These are phyloP conservation scores for Penicillium thymicola DNA, from an alignment of 2,329 filamentous ascomycete species.

Conservation along the genomic window DNA sequence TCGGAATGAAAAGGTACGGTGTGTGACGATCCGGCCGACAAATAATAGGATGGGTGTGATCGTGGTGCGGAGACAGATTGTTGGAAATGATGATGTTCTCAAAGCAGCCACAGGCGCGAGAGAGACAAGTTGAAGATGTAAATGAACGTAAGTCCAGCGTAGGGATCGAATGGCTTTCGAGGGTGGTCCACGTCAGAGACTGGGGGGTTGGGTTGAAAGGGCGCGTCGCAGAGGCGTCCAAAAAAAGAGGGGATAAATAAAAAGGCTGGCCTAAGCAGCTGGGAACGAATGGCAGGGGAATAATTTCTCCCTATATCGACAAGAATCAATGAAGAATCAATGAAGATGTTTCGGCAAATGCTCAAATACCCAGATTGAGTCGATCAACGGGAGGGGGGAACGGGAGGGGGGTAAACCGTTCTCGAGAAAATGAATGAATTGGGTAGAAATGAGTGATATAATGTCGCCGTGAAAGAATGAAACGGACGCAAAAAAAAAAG, in stretches of 20 bases:
- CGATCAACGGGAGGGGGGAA: conserved; percentile 24
- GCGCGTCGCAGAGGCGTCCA: conserved; percentile 38
- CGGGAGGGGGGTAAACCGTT: conserved; percentile 22
- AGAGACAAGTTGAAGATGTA: conserved; percentile 18
- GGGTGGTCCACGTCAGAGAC: conserved; percentile 25
- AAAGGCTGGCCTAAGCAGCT: conserved; percentile 41
- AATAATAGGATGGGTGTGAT: conserved; percentile 20
- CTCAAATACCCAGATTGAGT: conserved; percentile 23
- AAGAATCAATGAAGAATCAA: conserved; percentile 2
- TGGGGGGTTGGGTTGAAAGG: conserved; percentile 27
- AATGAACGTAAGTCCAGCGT: conserved; percentile 32
- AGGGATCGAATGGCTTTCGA: conserved; percentile 17
- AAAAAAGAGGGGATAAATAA: conserved; percentile 23
- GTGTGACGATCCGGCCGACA: conserved; percentile 37
- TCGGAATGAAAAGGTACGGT: conserved; percentile 17
- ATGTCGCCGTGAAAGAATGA: conserved; percentile 52
- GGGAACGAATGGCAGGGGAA: conserved; percentile 21
- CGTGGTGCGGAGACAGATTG: conserved; percentile 10
- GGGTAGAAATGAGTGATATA: conserved; percentile 35
- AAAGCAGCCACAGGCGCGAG: conserved; percentile 39
- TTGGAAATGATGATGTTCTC: conserved; percentile 23
- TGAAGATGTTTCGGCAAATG: conserved; percentile 10
- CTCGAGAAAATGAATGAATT: conserved; percentile 34
- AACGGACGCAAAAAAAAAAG: conserved; percentile 42
- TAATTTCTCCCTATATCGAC: neutral